phyloP scores from a whole-genome alignment of 2,329 filamentous ascomycete species.

The Aspergillus carbonarius region DNA sequence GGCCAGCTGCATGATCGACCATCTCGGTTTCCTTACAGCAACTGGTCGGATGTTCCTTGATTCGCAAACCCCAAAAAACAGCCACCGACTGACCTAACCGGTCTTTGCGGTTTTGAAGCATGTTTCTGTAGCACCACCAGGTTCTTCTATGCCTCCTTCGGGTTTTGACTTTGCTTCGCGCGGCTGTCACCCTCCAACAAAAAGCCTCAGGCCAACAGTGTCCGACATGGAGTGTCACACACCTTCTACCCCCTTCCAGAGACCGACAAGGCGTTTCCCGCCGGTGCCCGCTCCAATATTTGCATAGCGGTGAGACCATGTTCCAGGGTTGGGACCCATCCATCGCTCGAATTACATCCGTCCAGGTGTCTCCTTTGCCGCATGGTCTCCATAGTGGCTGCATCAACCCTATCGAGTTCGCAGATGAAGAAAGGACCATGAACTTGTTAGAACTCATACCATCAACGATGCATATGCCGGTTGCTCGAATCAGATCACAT shows the following conservation, averaged over 20 bases:
- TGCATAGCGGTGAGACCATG: constrained; percentile 1
- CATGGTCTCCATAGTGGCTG: constrained; percentile 10
- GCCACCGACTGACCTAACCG: not conserved
- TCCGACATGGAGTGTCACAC: constrained; percentile 1
- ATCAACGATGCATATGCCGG: not conserved
- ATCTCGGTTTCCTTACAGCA: constrained; percentile 3
- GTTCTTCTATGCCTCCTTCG: not conserved
- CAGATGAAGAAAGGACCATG: not conserved
- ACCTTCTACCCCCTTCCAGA: not conserved
- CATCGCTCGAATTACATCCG: constrained; percentile 12
- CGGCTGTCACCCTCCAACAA: constrained; percentile 2
- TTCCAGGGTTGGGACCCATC: constrained; percentile 5
- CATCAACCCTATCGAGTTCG: not conserved
- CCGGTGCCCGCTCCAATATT: not conserved
- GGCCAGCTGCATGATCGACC: constrained; percentile 5
- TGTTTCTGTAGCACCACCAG: not conserved
- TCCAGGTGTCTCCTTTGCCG: constrained; percentile 16
- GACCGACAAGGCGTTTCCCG: not conserved
- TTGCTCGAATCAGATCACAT: not conserved
- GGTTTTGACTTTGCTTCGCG: not conserved
- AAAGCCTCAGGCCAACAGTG: not conserved
- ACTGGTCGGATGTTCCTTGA: constrained; percentile 2
- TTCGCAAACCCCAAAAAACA: not conserved
- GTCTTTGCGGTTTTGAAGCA: not conserved
- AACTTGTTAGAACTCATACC: not conserved